Conservation (phyloP, 306 rosid genomes). For the Alnus glutinosa region DNA sequence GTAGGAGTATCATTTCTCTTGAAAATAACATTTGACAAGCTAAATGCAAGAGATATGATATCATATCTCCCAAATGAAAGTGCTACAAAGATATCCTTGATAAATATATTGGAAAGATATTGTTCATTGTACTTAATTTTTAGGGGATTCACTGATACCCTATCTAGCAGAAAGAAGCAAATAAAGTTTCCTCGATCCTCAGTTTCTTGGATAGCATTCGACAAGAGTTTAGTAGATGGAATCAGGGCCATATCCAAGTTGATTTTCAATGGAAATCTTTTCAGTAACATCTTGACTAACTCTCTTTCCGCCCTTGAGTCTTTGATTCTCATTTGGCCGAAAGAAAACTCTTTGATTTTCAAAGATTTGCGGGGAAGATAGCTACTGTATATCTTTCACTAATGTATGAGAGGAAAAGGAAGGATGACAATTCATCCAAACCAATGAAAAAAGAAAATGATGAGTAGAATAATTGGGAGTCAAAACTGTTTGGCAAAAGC, state of each 20-base stretch:
- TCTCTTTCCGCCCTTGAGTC: background rate
- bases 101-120: background rate
- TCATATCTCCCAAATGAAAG: background rate
- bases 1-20: too few species aligned
- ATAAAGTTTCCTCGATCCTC: background rate
- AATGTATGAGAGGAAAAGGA: background rate
- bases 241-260: background rate
- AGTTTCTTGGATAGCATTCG: background rate
- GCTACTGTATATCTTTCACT: slow-evolving; percentile 1
- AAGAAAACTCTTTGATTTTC: slow-evolving; percentile 21
- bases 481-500: slow-evolving; percentile 12
- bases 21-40: too few species aligned
- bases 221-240: background rate
- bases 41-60: background rate
- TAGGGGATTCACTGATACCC: background rate
- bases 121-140: background rate
- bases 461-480: background rate
- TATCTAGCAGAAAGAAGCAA: background rate
- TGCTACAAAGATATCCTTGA: too few species aligned
- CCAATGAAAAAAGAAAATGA: background rate
- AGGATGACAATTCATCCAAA: background rate
- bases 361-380: slow-evolving; percentile 36
- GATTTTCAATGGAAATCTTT: background rate
- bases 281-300: background rate
- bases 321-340: slow-evolving; percentile 24